Base-by-base conservation (phyloP, 345 rosid genomes). In the Viola odorata region DNA sequence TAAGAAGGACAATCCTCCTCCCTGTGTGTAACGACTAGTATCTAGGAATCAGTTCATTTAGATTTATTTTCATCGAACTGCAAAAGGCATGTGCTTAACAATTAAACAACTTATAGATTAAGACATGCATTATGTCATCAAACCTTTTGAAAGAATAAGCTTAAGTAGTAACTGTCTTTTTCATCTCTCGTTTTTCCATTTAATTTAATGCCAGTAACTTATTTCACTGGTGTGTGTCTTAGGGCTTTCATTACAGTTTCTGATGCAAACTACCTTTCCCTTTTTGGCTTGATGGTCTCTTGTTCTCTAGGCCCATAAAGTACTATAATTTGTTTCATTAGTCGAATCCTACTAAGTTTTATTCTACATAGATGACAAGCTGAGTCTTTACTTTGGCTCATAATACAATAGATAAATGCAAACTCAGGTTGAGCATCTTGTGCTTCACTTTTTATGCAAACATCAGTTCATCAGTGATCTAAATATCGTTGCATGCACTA, bases 81-180 rank as follows among this genome's bases (percentile, higher is more conserved):
- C 55, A 66, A 36, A 53, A 37, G 17, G 61, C 65, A 41, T 49
- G 57, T n/a, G 41, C 67, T 48, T 13, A 60, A 63, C 48, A 32
- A 56, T 50, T 45, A 40, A 12, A 14, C 57, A 69, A 51, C 47
- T 53, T 55, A 69, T 40, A 70, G 42, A 71, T 23, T 42, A 45
- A 53, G 70, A 66, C 75, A 71, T 73, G 71, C 65, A 70, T 70
- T 73, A 58, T 66, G 44, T 70, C 58, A 56, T 60, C 52, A 13
- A 60, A 58, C 56, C 41, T 60, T 6, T 45, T 39, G 62, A 64
- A 75, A 57, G 64, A 69, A 70, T 75, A 66, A 76, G 45, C 63
- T 62, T 12, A 62, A 60, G 44, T 16, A 41, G 55, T 23, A 23
- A 23, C 32, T 23, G 1, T 53, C 58, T 17, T 41, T 51, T 69